A percentile compares a stretch with the other conserved stretches of the same genome.
Evolutionary conservation across 495 filamentous ascomycete genomes (phyloP).

Genomic region (Xanthoparmelia taractica): DNA sequence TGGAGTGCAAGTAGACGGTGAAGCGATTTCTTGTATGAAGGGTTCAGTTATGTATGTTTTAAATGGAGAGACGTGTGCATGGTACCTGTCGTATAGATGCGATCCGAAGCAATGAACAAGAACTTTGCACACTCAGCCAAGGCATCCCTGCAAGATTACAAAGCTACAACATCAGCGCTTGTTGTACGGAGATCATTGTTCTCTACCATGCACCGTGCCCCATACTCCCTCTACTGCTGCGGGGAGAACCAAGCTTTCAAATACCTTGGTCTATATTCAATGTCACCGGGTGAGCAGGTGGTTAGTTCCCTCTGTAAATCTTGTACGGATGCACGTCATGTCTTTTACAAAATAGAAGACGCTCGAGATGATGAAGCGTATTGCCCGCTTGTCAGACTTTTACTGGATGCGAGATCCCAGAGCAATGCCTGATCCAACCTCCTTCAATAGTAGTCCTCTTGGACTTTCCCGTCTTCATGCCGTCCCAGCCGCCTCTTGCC

Average conservation of each 20-base stretch:
- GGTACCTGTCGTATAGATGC: not conserved
- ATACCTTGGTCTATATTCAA: not conserved
- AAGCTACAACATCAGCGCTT: not conserved
- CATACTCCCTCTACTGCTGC: not conserved
- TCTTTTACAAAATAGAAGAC: not conserved
- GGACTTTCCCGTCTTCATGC: not conserved
- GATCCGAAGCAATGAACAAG: not conserved
- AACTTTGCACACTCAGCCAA: not conserved
- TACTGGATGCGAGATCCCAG: not conserved
- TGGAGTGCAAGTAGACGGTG: not conserved
- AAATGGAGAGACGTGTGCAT: conserved; percentile 10
- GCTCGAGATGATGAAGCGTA: not conserved
- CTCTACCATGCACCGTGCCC: not conserved
- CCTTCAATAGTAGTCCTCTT: not conserved
- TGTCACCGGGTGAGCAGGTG: not conserved
- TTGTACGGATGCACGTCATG: too few species aligned
- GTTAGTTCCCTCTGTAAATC: not conserved
- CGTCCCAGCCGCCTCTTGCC: not conserved
- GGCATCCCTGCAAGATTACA: not conserved
- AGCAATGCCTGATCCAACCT: not conserved
- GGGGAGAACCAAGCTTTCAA: not conserved
- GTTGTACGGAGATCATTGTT: not conserved
- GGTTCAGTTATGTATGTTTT: conserved; percentile 13
- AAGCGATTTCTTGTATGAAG: conserved; percentile 2
- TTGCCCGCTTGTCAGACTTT: not conserved